These are phyloP conservation scores for Ustilago loliicola DNA, from an alignment of 1,284 basidiomycete species.

Conservation along the genomic window DNA sequence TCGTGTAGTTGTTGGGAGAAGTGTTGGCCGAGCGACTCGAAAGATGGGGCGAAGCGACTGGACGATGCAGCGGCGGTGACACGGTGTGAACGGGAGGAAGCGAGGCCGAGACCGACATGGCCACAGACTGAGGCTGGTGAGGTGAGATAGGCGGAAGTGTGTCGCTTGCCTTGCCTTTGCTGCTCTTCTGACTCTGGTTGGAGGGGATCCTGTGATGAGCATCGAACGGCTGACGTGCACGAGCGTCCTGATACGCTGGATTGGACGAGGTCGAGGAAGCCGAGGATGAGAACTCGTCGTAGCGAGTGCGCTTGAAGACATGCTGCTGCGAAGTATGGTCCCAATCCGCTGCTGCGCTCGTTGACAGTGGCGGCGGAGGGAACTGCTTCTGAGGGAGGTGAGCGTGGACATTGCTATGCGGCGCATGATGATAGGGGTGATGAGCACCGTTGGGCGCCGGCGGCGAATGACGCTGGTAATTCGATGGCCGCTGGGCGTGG, in stretches of 20 bases:
- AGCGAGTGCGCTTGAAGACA: conserved; percentile 36
- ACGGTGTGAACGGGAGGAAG: conserved; percentile 25
- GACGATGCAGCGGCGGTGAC: conserved; percentile 16
- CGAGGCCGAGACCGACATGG: conserved; percentile 36
- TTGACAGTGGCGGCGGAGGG: conserved; percentile 32
- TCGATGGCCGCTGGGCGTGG: conserved; percentile 15
- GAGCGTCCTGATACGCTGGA: conserved; percentile 23
- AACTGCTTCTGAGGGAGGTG: conserved; percentile 26
- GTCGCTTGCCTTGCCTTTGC: conserved; percentile 33
- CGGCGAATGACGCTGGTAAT: conserved; percentile 17
- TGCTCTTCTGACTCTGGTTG: conserved; percentile 38
- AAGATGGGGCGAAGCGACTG: conserved; percentile 15
- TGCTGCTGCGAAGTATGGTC: conserved; percentile 46
- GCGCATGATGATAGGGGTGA: conserved; percentile 12
- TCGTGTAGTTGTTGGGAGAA: conserved; percentile 21
- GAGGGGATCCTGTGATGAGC: conserved; percentile 42
- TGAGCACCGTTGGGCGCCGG: conserved; percentile 7
- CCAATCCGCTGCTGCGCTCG: conserved; percentile 43
- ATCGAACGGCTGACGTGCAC: conserved; percentile 24
- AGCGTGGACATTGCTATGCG: conserved; percentile 7
- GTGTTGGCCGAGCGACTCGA: conserved; percentile 26
- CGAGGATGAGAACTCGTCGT: conserved; percentile 35
- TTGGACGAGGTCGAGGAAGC: conserved; percentile 31
- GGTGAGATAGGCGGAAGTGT: conserved; percentile 37
- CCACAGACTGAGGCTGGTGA: conserved; percentile 22